phyloP scores from a whole-genome alignment of 768 basidiomycete species.

The Mycena pura region DNA sequence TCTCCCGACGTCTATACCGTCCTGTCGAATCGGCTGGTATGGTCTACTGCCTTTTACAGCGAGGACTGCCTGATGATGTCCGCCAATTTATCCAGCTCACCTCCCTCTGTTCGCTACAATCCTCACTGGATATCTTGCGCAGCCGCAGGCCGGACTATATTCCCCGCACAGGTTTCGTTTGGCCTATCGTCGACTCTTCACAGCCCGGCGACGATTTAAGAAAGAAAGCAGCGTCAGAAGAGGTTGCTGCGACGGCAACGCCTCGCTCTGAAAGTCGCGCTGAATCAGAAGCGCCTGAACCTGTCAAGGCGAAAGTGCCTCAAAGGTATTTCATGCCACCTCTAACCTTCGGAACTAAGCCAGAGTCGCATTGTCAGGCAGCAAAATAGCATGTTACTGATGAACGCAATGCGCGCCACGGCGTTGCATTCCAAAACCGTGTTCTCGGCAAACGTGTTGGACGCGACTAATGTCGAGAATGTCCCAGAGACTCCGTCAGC shows the following conservation, averaged over 20 bases:
- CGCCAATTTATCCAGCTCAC: slow-evolving; percentile 56
- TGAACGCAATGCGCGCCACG: slow-evolving; percentile 83
- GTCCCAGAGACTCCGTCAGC: slow-evolving; percentile 23
- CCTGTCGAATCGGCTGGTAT: slow-evolving; percentile 82
- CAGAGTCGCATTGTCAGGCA: slow-evolving; percentile 46
- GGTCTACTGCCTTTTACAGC: slow-evolving; percentile 24
- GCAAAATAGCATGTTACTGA: slow-evolving; percentile 71
- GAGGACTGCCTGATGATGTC: background rate
- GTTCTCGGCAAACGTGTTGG: slow-evolving; percentile 48
- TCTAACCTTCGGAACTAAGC: slow-evolving; percentile 42
- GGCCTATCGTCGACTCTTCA: slow-evolving; percentile 77
- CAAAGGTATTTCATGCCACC: slow-evolving; percentile 12
- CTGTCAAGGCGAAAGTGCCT: slow-evolving; percentile 33
- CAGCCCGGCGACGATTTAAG: slow-evolving; percentile 49
- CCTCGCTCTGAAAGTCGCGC: slow-evolving; percentile 30
- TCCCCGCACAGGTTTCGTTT: slow-evolving; percentile 82
- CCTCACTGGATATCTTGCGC: slow-evolving; percentile 77
- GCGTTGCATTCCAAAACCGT: slow-evolving; percentile 70
- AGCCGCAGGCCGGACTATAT: slow-evolving; percentile 82
- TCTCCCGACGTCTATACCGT: slow-evolving; percentile 86
- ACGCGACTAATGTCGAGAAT: slow-evolving; percentile 36
- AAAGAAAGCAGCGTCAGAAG: slow-evolving; percentile 41
- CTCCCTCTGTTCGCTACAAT: slow-evolving; percentile 73
- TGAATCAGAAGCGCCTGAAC: slow-evolving; percentile 31
- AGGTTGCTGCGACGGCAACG: slow-evolving; percentile 30